phyloP scores from a whole-genome alignment of 768 basidiomycete species.

The Russula vinacea region DNA sequence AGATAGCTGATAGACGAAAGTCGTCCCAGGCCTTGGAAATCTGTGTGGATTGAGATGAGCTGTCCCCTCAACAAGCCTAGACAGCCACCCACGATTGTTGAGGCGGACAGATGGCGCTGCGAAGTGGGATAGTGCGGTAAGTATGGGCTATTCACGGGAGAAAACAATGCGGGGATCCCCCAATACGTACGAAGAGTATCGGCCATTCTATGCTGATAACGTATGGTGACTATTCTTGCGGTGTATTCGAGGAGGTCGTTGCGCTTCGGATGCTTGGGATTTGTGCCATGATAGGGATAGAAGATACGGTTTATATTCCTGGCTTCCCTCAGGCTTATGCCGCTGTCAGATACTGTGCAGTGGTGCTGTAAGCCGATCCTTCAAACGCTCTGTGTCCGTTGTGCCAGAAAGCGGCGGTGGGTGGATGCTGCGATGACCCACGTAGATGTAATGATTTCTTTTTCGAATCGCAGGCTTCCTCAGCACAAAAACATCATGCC shows the following conservation, averaged over 20 bases:
- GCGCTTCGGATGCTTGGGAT: not conserved
- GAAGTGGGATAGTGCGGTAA: not conserved
- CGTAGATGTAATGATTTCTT: not conserved
- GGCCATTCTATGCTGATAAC: constrained; percentile 7
- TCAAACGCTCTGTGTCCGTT: not conserved
- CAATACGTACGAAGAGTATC: constrained; percentile 11
- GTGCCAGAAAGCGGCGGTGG: not conserved
- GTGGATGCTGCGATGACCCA: not conserved
- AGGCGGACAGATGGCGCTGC: constrained; percentile 26
- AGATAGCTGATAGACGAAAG: constrained; percentile 10
- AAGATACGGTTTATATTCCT: not conserved
- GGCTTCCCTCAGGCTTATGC: no score
- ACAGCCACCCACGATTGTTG: constrained; percentile 24
- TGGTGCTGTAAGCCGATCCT: no score
- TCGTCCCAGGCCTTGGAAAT: constrained; percentile 16
- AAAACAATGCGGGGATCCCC: not conserved
- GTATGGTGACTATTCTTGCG: not conserved
- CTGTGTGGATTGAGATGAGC: constrained; percentile 13
- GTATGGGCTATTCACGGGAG: not conserved
- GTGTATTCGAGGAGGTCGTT: not conserved
- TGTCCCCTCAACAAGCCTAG: not conserved
- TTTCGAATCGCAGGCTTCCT: not conserved
- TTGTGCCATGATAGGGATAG: not conserved
- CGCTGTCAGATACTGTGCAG: no score
- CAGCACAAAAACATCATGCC: constrained; percentile 1